Evolutionary conservation across 2,329 filamentous ascomycete species (phyloP), one percentile per base, ranked within the genome.

Genomic region (Sarocladiaceae sp.): DNA sequence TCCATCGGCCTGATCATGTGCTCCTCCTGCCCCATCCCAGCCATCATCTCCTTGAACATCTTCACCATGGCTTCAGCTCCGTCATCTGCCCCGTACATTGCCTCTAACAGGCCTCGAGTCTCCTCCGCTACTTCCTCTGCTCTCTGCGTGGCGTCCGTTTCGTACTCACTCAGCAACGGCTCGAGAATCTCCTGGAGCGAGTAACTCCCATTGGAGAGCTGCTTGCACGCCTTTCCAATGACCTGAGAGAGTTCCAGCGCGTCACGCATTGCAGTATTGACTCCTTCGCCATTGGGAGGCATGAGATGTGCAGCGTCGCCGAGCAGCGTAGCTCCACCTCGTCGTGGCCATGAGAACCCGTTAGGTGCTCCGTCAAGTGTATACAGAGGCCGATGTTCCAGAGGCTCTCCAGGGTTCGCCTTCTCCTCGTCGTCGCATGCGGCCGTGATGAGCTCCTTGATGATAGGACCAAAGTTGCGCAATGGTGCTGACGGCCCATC

Each of bases 271-370:
- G 68, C 73, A 3, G 68, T 51, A 49, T 79, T 78, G 29, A 76
- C 74, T 1, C 75, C 74, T 40, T 74, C 73, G 3, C 76, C 75
- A 0, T 67, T 68, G 46, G 67, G 71, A 0, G 71, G 69, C 3
- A 66, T 67, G 65, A 75, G 50, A 54, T 79, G 74, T 6, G 73
- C 74, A 1, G 74, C 72, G 50, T 79, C 74, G 3, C 76, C 76
- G 15, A 79, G 55, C 11, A 80, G 55, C 0, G 76, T 74, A 3
- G 69, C 59, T 3, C 72, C 69, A 0, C 59, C 29, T 3, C 57
- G 53, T 10, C 60, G 48, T 4, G 62, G 48, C 73, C 74, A 79
- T 1, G 41, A 41, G 11, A 62, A 48, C 1, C 66, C 66, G 2
- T 68, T 48, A 0, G 74, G 72, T 1, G 10, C 27, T 26, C 37